Evolutionary conservation across 2,329 filamentous ascomycete genomes (phyloP).

Genomic region (Fusarium sp.): DNA sequence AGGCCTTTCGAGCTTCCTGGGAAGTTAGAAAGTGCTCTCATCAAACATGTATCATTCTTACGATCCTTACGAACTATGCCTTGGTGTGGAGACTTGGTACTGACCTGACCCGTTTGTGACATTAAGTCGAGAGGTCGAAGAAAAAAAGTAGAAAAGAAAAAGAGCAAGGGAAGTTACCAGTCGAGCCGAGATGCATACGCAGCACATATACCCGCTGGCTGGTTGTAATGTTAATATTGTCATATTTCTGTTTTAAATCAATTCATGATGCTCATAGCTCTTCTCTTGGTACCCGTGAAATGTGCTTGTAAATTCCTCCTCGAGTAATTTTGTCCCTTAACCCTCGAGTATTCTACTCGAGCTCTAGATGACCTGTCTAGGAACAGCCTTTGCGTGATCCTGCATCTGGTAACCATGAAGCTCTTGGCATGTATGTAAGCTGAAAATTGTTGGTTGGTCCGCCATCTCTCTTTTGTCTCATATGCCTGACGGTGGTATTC

Average conservation of each 20-base stretch:
- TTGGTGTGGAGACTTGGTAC: conserved; percentile 45
- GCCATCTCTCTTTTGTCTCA: background rate
- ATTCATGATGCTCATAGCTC: conserved; percentile 17
- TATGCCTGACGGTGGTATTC: background rate
- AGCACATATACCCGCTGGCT: conserved; percentile 49
- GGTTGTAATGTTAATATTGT: conserved; percentile 51
- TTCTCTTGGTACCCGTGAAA: background rate
- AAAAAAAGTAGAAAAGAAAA: conserved; percentile 41
- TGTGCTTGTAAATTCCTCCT: background rate
- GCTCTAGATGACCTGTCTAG: background rate
- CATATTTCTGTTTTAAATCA: conserved; percentile 38
- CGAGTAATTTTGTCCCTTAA: background rate
- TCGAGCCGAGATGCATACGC: conserved; percentile 46
- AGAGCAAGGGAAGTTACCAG: conserved; percentile 41
- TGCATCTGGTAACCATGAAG: background rate
- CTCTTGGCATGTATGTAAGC: background rate
- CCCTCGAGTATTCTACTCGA: background rate
- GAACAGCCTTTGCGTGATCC: background rate
- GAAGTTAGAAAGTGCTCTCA: conserved; percentile 30
- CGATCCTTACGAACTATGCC: conserved; percentile 65
- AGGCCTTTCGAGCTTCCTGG: conserved; percentile 34
- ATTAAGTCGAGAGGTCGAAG: conserved; percentile 31
- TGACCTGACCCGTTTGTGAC: conserved; percentile 29
- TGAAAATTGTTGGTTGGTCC: background rate
- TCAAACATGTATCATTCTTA: conserved; percentile 61